Evolutionary conservation across 306 rosid species (phyloP), one percentile per base, ranked within the genome.

Genomic region (Castanopsis chinensis): DNA sequence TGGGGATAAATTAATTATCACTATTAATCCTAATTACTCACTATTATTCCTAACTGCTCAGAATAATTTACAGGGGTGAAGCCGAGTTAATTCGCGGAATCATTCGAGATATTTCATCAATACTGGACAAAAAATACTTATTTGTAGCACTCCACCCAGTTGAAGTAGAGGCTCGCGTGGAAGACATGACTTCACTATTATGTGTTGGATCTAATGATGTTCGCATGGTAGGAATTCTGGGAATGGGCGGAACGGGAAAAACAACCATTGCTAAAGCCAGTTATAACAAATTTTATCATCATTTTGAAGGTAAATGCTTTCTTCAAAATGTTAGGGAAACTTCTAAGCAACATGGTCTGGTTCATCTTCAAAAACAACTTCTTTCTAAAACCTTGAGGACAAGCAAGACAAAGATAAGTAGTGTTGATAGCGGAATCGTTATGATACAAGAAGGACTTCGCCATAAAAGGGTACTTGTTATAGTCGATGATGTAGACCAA

Each of bases 221-320:
- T 55, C 23, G 18, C 19, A 78, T 78, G n/a, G 3, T 55, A 0
- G 80, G 74, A 59, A 78, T 68, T 4, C n/a, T 19, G 35, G 77
- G 72, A 19, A 1, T 5, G 3, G 51, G 72, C 4, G 52, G 72
- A 32, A 30, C 37, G 2, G 72, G 72, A 13, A 68, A 68, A 68
- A 3, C 72, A 32, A 68, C 72, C 17, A 33, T 68, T 33, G 72
- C 43, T 2, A 19, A 49, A 3, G 51, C 49, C 17, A 6, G 33
- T 5, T 68, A 68, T 18, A 68, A 78, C 17, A 5, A 20, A 12
- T 58, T 60, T 19, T 37, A 19, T 78, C 8, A 0, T n/a, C 28
- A 30, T 12, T 68, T 68, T 33, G 52, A 68, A 17, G 21, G 25
- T 32, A 19, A 1, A 2, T 1, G 72, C 7, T 68, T 68, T 37